Base-by-base conservation (phyloP, 2,329 filamentous ascomycete species). In the Pseudogymnoascus pannorum region DNA sequence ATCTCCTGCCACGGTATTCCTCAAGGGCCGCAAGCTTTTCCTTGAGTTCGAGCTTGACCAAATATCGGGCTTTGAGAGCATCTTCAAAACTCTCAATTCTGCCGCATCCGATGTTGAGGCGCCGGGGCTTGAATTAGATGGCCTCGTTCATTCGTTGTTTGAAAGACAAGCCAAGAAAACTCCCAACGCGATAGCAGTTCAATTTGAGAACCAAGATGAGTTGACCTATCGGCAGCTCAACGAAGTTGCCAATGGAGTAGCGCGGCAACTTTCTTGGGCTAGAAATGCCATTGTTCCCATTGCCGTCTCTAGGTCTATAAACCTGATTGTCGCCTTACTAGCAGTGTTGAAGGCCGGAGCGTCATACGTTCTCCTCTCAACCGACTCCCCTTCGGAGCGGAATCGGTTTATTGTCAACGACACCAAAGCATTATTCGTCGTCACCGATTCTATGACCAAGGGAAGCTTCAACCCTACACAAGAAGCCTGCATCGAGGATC, bases 321-420 rank as follows among this genome's bases (percentile, higher is more conserved):
- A 54, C 26, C 48, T 60, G 59, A 9, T 60, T 35, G 20, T 60
- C 18, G 59, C 59, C 31, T 33, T 60, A 16, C 26, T 60, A 2
- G 59, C 59, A 18, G 59, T 60, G 12, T n/a, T 60, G 9, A 60
- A 60, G 33, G 31, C 48, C 5, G 59, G 59, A 9, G 59, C 59
- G 8, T 40, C 40, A 18, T 60, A 51, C 20, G 40, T 60, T 22
- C 59, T 51, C 18, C 40, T 60, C 2, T 51, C 38, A 29, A 18
- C 59, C 6, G 59, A 60, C 24, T 51, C 40, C 11, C 48, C 48
- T 31, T 5, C 26, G 8, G 48, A 31, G 48, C 26, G 48, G 24
- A 54, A 54, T 31, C 48, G 24, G 26, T 54, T 54, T 31, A 54
- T 54, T 16, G 16, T 54, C n/a, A 54, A 31, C n/a, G 48, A 54